Base-by-base conservation (phyloP, 148 eudicot species). In the Amaranthus palmeri region DNA sequence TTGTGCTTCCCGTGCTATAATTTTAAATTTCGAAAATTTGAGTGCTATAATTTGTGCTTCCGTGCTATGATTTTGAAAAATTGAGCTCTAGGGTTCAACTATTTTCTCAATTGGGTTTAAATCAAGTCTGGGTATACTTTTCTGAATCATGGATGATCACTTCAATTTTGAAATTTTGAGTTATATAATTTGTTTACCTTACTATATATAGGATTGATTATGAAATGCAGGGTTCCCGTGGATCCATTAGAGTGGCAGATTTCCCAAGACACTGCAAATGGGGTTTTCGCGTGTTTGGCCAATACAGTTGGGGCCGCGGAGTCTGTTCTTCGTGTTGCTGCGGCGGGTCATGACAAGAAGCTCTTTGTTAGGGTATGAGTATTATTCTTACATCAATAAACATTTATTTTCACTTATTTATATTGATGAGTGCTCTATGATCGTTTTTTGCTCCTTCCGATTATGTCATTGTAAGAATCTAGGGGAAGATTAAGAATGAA, bases 211-310 rank as follows among this genome's bases (percentile, higher is more conserved):
- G 36, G 36, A 25, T 25, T 25, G 36, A 25, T 25, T 25, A 25
- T 25, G 3, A 54, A 44, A 70, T 71, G 74, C 60, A 90, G 92
- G 76, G 99, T 89, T 3, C 99, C 99, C 6, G 97, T 95, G 66
- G 99, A 95, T 84, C 99, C 99, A 15, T 80, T 95, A 65, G 97
- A 95, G 60, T 95, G 97, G 97, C 99, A 95, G 83, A 86, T 95
- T 48, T 89, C 99, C 43, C 99, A 89, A 67, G 97, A 95, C 45
- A 80, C 92, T 6, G 97, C 99, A 9, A 88, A 82, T 43, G 73
- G 78, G 43, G 64, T 90, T 11, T 85, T 95, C 70, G 99, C 99
- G 2, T 85, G 93, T 76, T 82, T 95, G 75, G 99, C 97, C 17
- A 95, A 95, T 71, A 95, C 97, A 8, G 77, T 95, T 69, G 99